A percentile compares a stretch with the other conserved stretches of the same genome.
These are phyloP conservation scores for Halenospora varia DNA, from an alignment of 495 filamentous ascomycete genomes.

Conservation along the genomic window DNA sequence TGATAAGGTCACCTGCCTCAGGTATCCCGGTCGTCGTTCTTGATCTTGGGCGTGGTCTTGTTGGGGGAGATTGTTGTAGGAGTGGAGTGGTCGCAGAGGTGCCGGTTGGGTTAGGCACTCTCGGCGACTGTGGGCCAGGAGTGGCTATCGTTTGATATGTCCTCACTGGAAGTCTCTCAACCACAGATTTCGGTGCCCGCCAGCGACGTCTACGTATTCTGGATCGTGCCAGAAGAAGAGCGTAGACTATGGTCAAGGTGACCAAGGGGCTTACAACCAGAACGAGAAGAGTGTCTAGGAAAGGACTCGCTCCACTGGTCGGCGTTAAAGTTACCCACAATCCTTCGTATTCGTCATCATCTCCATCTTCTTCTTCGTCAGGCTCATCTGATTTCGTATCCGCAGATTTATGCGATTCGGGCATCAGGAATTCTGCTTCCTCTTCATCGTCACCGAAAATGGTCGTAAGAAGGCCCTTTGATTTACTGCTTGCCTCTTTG, in stretches of 20 bases:
- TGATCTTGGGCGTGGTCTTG: constrained; percentile 56
- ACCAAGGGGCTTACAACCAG: constrained; percentile 89
- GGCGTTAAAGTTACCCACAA: constrained; percentile 95
- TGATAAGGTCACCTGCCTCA: constrained; percentile 30
- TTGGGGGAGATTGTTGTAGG: constrained; percentile 41
- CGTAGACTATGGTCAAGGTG: constrained; percentile 89
- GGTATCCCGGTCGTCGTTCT: constrained; percentile 59
- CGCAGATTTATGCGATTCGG: constrained; percentile 12
- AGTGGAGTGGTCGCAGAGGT: constrained; percentile 75
- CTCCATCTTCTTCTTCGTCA: constrained; percentile 10
- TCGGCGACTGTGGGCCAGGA: constrained; percentile 47
- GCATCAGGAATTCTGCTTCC: constrained; percentile 20
- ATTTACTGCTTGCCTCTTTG: constrained; percentile 23
- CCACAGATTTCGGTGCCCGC: constrained; percentile 93
- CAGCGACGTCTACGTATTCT: constrained; percentile 86
- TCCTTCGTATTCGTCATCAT: constrained; percentile 61
- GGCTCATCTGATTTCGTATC: constrained; percentile 1
- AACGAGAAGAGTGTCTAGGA: constrained; percentile 93
- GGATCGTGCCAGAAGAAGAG: constrained; percentile 80
- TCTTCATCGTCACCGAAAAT: constrained; percentile 44
- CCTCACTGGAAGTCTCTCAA: constrained; percentile 89
- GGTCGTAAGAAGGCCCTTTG: constrained; percentile 37
- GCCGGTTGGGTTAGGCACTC: constrained; percentile 49
- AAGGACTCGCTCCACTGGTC: constrained; percentile 84
- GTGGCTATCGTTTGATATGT: constrained; percentile 84